phyloP scores from a whole-genome alignment of 805 yeast species.

The Metschnikowia koreensis region DNA sequence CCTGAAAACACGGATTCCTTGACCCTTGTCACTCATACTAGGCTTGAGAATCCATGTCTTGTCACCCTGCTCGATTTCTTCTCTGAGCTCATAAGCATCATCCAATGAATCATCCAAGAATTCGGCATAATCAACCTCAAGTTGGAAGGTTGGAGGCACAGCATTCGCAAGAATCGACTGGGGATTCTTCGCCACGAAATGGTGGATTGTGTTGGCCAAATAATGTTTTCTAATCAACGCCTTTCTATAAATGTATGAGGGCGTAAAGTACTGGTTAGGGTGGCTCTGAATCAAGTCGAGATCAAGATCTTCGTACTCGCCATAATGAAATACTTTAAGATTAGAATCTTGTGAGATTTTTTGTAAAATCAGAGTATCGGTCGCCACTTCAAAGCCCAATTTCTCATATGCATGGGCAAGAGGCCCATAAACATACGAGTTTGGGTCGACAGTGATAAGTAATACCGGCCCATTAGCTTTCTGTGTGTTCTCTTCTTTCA shows the following conservation, averaged over 20 bases:
- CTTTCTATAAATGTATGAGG: constrained; percentile 84
- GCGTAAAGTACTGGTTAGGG: constrained; percentile 54
- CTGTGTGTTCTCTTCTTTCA: constrained; percentile 19
- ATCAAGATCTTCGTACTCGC: constrained; percentile 86
- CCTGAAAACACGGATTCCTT: constrained; percentile 83
- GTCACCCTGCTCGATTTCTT: constrained; percentile 61
- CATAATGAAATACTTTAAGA: constrained; percentile 63
- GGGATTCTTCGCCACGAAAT: constrained; percentile 74
- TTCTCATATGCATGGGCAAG: constrained; percentile 35
- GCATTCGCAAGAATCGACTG: constrained; percentile 55
- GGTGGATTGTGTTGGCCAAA: constrained; percentile 78
- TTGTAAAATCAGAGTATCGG: constrained; percentile 21
- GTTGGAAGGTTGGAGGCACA: constrained; percentile 70
- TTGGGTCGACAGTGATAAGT: constrained; percentile 37
- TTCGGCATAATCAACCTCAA: constrained; percentile 94
- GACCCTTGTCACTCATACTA: constrained; percentile 95
- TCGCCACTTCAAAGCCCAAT: constrained; percentile 26
- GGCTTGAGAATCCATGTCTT: constrained; percentile 91
- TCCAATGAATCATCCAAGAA: constrained; percentile 91
- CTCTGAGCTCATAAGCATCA: constrained; percentile 84
- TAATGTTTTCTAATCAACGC: constrained; percentile 90
- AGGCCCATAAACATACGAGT: constrained; percentile 44
- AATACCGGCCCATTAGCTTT: constrained; percentile 14
- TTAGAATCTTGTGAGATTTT: constrained; percentile 15
- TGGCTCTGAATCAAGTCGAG: constrained; percentile 57